A percentile compares a stretch with the other conserved stretches of the same genome.
Evolutionary conservation across 1,139 yeast species (phyloP).

Genomic region (Candida buenavistaensis): DNA sequence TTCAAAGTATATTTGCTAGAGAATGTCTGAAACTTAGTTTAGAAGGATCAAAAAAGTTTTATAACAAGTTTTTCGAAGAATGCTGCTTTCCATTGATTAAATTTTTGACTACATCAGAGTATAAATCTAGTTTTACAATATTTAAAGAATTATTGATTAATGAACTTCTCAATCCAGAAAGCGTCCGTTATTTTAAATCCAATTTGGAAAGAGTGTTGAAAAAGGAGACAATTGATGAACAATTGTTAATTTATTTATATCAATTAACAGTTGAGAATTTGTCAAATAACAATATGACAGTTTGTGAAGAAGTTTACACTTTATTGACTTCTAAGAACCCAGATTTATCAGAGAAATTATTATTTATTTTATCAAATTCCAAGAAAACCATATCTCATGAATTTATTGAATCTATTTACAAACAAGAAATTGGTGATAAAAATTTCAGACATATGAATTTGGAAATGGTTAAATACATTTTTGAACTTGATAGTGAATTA

Average conservation of each 20-base stretch:
- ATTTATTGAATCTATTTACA: constrained; percentile 40
- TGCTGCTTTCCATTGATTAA: constrained; percentile 17
- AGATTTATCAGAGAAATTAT: constrained; percentile 35
- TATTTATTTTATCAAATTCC: constrained; percentile 36
- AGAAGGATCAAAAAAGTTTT: constrained; percentile 32
- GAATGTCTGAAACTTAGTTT: constrained; percentile 26
- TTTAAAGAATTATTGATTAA: constrained; percentile 16
- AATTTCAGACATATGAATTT: constrained; percentile 30
- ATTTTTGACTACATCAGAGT: constrained; percentile 6
- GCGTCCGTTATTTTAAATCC: constrained; percentile 16
- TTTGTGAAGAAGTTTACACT: constrained; percentile 46
- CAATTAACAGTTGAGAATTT: constrained; percentile 25
- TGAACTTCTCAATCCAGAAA: constrained; percentile 21
- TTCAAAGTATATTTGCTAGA: constrained; percentile 25
- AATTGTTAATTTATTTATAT: constrained; percentile 25
- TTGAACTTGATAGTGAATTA: constrained; percentile 52
- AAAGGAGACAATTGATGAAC: constrained; percentile 13
- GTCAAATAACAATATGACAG: constrained; percentile 25
- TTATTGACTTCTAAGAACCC: constrained; percentile 33
- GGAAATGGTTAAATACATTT: constrained; percentile 43
- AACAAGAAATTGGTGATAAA: constrained; percentile 24
- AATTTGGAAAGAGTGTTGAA: constrained; percentile 22
- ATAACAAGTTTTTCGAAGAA: constrained; percentile 25
- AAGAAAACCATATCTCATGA: constrained; percentile 50
- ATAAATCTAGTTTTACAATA: constrained; percentile 1